Evolutionary conservation across 306 rosid genomes (phyloP), one percentile per base, ranked within the genome.

Genomic region (Sphenostylis stenocarpa): DNA sequence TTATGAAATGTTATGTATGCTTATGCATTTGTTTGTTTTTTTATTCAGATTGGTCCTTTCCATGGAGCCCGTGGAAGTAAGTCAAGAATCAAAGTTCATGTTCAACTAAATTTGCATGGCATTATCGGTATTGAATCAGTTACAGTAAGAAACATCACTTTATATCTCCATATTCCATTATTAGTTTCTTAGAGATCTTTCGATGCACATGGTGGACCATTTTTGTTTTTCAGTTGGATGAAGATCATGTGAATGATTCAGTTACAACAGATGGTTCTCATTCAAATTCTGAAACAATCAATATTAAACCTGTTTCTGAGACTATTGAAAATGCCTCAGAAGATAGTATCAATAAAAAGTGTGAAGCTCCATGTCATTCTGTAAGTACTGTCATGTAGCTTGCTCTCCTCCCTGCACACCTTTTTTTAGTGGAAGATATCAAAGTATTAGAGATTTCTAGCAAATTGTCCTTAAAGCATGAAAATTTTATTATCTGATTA

Each of bases 21-120:
- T 72, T 66, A 73, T 23, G 21, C 62, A 48, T 60, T 19, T 34
- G 43, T 63, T 64, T 3, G 1, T 49, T 41, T 62, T 45, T 82
- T 72, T 45, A 28, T 64, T 45, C 89, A 93, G 98, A 86, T 93
- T 78, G 97, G 93, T 72, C 93, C 96, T 82, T 68, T 93, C 72
- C 85, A 78, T 52, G 84, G 85, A 73, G 70, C 75, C 47, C 81
- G 51, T 55, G 85, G 77, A 31, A 83, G 83, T 57, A 88, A 83
- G 77, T 51, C 80, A n/a, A 84, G 78, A 85, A 72, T 91, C 82
- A 85, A 88, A 84, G 92, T 91, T 78, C 84, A 62, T 88, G 84
- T 89, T 77, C 86, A 79, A 31, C 82, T 93, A 80, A 88, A 87
- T 72, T 85, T 91, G 75, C 88, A 93, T 19, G 92, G 98, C 31